A percentile compares a stretch with the other conserved stretches of the same genome.
Conservation (phyloP, 257 asterid genomes). For the Scutellaria galericulata region DNA sequence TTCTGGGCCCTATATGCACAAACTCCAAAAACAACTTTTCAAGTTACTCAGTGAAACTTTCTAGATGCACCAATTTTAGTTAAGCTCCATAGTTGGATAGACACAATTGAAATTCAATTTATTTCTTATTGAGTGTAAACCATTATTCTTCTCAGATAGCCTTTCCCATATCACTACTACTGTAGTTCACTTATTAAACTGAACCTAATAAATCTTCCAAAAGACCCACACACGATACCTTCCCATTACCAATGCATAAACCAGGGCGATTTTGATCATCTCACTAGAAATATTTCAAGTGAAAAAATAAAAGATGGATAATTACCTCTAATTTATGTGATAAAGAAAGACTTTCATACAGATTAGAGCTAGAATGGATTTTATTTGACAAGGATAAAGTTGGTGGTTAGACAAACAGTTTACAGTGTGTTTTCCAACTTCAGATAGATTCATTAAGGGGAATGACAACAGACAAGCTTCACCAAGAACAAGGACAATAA, state of each 20-base stretch:
- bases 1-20: slow-evolving; percentile 4
- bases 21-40: neutral
- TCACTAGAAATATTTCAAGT: neutral
- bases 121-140: slow-evolving; percentile 15
- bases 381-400: slow-evolving; percentile 16
- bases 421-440: slow-evolving; percentile 7
- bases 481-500: slow-evolving; percentile 3
- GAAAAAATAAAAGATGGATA: neutral
- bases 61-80: slow-evolving; percentile 1
- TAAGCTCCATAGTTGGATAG: slow-evolving; percentile 28
- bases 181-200: neutral
- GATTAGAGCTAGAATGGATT: slow-evolving; percentile 19
- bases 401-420: slow-evolving; percentile 12
- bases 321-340: slow-evolving; percentile 10
- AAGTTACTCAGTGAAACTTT: slow-evolving; percentile 8
- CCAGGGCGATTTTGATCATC: neutral
- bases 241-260: neutral
- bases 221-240: slow-evolving; percentile 3
- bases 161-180: neutral
- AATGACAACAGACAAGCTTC: slow-evolving; percentile 14
- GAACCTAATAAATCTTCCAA: neutral
- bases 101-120: neutral
- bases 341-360: slow-evolving; percentile 23
- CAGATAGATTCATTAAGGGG: slow-evolving; percentile 11
- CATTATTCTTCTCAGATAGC: slow-evolving; percentile 9